Percentiles rank a stretch among this genome's conserved stretches.
phyloP scores from a whole-genome alignment of 2,329 filamentous ascomycete species.

The Alternaria sp. region DNA sequence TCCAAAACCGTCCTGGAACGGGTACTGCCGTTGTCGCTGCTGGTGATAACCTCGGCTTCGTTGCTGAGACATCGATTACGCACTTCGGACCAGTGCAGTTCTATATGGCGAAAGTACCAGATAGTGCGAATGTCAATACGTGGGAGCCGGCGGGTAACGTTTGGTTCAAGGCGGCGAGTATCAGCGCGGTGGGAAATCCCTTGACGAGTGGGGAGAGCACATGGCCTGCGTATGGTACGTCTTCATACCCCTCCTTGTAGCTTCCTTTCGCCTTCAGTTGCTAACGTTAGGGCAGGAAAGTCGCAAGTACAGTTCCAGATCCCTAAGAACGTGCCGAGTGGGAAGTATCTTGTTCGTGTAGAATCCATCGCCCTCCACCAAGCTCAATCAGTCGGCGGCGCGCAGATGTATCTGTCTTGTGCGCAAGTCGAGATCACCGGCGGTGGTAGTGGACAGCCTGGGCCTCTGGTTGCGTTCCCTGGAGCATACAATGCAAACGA shows the following conservation, averaged over 20 bases:
- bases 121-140: conserved; percentile 29
- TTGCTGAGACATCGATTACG: conserved; percentile 51
- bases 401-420: conserved; percentile 55
- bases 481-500: conserved; percentile 46
- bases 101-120: conserved; percentile 60
- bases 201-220: conserved; percentile 30
- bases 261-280: neutral
- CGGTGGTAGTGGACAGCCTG: conserved; percentile 45
- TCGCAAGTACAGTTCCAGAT: conserved; percentile 41
- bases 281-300: conserved; percentile 19
- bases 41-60: conserved; percentile 55
- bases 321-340: conserved; percentile 49
- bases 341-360: conserved; percentile 54
- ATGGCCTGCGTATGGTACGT: conserved; percentile 38
- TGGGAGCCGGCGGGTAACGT: conserved; percentile 39
- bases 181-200: conserved; percentile 31
- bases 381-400: conserved; percentile 40
- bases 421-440: conserved; percentile 53
- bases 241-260: neutral
- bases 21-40: conserved; percentile 54
- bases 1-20: conserved; percentile 52
- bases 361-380: conserved; percentile 56
- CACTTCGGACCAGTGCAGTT: conserved; percentile 63
- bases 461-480: conserved; percentile 51
- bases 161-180: conserved; percentile 41